Percentiles rank a stretch among this genome's conserved stretches.
Evolutionary conservation across 2,329 filamentous ascomycete genomes (phyloP).

Genomic region (Claviceps citrina): DNA sequence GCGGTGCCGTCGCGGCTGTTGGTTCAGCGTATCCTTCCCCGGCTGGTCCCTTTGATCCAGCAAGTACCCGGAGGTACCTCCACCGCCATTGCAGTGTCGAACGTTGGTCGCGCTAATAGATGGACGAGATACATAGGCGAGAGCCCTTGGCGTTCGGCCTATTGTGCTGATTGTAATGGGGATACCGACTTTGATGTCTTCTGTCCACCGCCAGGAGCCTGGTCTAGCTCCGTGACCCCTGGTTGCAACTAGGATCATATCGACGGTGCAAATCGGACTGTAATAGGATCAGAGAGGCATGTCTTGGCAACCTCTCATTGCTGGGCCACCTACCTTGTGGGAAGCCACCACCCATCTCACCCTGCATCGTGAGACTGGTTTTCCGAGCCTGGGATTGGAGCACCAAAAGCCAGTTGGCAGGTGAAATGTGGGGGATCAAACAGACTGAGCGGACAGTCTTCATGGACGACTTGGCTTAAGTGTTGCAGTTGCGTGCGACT

Average conservation of each 20-base stretch:
- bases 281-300: neutral
- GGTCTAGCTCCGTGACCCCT: slow-evolving; percentile 1
- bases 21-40: neutral
- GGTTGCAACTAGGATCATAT: slow-evolving; percentile 8
- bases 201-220: neutral
- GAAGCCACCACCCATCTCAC: slow-evolving; percentile 5
- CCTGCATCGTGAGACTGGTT: slow-evolving; percentile 4
- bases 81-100: neutral
- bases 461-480: slow-evolving; percentile 3
- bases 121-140: neutral
- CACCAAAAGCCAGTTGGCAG: neutral
- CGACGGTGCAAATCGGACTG: slow-evolving; percentile 8
- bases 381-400: slow-evolving; percentile 4
- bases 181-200: slow-evolving; percentile 1
- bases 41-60: neutral
- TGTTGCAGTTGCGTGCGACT: neutral
- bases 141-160: neutral
- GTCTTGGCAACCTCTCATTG: slow-evolving; percentile 2
- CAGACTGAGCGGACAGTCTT: neutral
- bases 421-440: slow-evolving; percentile 2
- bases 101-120: neutral
- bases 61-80: neutral
- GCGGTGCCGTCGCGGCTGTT: neutral
- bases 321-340: neutral
- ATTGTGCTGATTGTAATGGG: neutral